Conservation (phyloP, 2,329 filamentous ascomycete species). For the Torrubiellomyces zombiae region DNA sequence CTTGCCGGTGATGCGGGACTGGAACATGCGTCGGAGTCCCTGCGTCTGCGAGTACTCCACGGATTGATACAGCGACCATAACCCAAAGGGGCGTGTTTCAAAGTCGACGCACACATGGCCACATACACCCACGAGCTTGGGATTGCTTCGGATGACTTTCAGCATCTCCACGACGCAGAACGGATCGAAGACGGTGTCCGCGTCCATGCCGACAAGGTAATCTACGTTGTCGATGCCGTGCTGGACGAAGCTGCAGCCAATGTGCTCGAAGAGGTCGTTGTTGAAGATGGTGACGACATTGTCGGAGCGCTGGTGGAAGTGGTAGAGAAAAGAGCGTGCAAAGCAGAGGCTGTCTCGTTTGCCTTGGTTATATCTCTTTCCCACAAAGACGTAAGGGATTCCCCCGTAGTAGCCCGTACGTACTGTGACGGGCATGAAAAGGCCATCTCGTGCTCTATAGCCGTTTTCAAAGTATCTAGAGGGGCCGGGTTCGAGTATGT, state of each 20-base stretch:
- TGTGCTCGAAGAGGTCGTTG: slow-evolving; percentile 23
- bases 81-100: slow-evolving; percentile 20
- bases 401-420: slow-evolving; percentile 27
- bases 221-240: slow-evolving; percentile 22
- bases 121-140: slow-evolving; percentile 27
- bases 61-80: slow-evolving; percentile 29
- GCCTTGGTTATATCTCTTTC: slow-evolving; percentile 31
- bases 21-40: slow-evolving; percentile 29
- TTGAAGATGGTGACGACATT: slow-evolving; percentile 28
- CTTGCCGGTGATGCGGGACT: slow-evolving; percentile 30
- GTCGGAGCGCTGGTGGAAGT: slow-evolving; percentile 26
- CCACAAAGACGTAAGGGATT: slow-evolving; percentile 28
- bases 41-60: slow-evolving; percentile 31
- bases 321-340: slow-evolving; percentile 29
- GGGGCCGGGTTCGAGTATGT: slow-evolving; percentile 22
- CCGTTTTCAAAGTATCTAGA: slow-evolving; percentile 21
- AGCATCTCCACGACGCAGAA: slow-evolving; percentile 27
- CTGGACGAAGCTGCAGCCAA: slow-evolving; percentile 21
- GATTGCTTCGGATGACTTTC: slow-evolving; percentile 23
- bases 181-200: slow-evolving; percentile 28
- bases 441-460: slow-evolving; percentile 27
- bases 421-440: slow-evolving; percentile 27
- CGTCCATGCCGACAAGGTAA: slow-evolving; percentile 29
- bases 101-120: slow-evolving; percentile 32
- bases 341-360: slow-evolving; percentile 33